Conservation (phyloP, 2,329 filamentous ascomycete genomes). For the Cladosporium sp. region DNA sequence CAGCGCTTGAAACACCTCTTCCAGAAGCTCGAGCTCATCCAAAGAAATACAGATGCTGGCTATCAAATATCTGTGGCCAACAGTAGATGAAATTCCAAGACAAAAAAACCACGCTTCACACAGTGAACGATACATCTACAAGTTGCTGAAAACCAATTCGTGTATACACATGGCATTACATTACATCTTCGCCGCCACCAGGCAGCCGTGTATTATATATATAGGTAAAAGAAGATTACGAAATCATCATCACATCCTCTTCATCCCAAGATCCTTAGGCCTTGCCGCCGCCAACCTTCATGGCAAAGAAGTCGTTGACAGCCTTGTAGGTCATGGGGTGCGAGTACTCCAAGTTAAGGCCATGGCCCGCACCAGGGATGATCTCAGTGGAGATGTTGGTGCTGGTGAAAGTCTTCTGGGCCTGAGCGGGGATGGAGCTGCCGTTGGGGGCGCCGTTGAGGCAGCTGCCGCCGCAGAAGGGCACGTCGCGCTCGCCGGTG, state of each 20-base stretch:
- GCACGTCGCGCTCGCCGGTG: slow-evolving; percentile 49
- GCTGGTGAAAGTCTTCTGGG: slow-evolving; percentile 38
- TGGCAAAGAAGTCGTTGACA: slow-evolving; percentile 25
- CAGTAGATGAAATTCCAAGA: no score
- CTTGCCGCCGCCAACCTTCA: slow-evolving; percentile 12
- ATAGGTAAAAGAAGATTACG: neutral
- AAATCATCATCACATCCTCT: neutral
- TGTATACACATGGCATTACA: no score
- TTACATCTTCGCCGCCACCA: no score
- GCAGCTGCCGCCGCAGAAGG: slow-evolving; percentile 59
- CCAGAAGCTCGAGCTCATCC: no score
- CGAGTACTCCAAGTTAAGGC: slow-evolving; percentile 30
- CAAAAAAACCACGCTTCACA: no score
- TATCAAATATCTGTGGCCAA: no score
- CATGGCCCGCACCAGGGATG: slow-evolving; percentile 42
- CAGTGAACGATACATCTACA: no score
- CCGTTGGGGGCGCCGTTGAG: slow-evolving; percentile 34
- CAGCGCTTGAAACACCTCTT: no score
- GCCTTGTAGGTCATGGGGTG: slow-evolving; percentile 24
- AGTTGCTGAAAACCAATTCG: no score
- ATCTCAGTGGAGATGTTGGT: slow-evolving; percentile 39
- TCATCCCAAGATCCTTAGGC: neutral
- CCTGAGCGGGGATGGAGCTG: slow-evolving; percentile 41
- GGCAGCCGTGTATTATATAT: no score
- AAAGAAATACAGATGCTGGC: no score